Percentiles rank a stretch among this genome's conserved stretches.
Conservation (phyloP, 2,329 filamentous ascomycete species). For the Fusarium chuoi region DNA sequence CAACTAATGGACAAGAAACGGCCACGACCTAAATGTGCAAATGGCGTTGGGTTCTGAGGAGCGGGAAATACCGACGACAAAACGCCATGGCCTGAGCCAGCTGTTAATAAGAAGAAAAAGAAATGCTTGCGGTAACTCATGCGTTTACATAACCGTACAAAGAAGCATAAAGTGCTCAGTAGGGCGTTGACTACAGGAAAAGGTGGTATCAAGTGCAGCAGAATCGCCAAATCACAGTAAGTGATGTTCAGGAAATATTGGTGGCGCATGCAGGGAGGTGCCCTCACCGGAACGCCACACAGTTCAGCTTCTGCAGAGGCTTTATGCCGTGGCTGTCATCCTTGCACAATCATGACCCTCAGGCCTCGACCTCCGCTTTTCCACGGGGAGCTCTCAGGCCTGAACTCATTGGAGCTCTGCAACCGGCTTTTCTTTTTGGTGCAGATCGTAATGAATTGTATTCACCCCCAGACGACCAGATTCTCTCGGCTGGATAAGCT, state of each 20-base stretch:
- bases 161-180: background rate
- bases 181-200: too few species aligned
- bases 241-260: background rate
- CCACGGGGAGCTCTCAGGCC: background rate
- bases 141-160: background rate
- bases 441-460: too few species aligned
- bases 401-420: background rate
- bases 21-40: background rate
- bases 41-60: accelerated
- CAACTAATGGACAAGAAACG: background rate
- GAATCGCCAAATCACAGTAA: background rate
- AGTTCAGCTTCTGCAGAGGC: background rate
- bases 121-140: background rate
- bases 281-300: background rate
- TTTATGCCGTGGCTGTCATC: background rate
- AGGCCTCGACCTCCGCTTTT: background rate
- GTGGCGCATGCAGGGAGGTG: background rate
- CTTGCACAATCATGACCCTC: background rate
- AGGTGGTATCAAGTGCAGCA: background rate
- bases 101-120: accelerated
- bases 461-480: too few species aligned
- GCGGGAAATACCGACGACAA: background rate
- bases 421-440: accelerated
- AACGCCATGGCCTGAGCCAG: background rate
- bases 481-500: too few species aligned